Evolutionary conservation across 768 basidiomycete species (phyloP).

Genomic region (Suillus bovinus): DNA sequence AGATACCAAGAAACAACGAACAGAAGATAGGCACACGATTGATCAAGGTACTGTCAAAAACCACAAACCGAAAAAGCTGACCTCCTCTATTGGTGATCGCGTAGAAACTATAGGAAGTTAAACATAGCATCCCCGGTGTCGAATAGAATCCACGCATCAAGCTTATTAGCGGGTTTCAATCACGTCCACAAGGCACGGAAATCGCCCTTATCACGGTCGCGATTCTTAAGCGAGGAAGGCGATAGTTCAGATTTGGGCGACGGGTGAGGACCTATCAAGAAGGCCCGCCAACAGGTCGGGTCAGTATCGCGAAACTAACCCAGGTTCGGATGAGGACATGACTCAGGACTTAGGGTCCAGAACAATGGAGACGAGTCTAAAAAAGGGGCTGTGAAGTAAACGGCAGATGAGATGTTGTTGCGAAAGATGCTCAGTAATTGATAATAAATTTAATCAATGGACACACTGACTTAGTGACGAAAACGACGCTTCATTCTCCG

Average conservation of each 20-base stretch:
- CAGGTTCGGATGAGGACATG: not conserved
- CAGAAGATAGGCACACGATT: not conserved
- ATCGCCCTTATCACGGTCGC: constrained; percentile 43
- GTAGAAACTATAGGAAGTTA: constrained; percentile 49
- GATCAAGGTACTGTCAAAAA: not conserved
- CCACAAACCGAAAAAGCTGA: not conserved
- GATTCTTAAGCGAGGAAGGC: constrained; percentile 18
- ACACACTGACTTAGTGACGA: constrained; percentile 30
- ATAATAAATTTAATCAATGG: not conserved
- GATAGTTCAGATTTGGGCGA: constrained; percentile 8
- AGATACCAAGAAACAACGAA: not conserved
- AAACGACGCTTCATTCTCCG: constrained; percentile 76
- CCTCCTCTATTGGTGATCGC: not conserved
- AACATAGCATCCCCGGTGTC: constrained; percentile 81
- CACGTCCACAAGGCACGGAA: constrained; percentile 79
- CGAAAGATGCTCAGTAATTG: not conserved
- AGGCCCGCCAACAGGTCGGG: too few relatives aligned
- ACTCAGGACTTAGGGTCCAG: too few relatives aligned
- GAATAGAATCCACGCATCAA: constrained; percentile 79
- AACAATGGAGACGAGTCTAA: not conserved
- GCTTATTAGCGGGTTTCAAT: constrained; percentile 77
- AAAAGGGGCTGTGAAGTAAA: too few relatives aligned
- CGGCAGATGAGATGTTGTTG: not conserved
- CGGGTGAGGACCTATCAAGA: not conserved
- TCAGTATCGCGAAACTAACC: not conserved